These are phyloP conservation scores for Clonostachys chloroleuca DNA, from an alignment of 2,329 filamentous ascomycete genomes.

Conservation along the genomic window DNA sequence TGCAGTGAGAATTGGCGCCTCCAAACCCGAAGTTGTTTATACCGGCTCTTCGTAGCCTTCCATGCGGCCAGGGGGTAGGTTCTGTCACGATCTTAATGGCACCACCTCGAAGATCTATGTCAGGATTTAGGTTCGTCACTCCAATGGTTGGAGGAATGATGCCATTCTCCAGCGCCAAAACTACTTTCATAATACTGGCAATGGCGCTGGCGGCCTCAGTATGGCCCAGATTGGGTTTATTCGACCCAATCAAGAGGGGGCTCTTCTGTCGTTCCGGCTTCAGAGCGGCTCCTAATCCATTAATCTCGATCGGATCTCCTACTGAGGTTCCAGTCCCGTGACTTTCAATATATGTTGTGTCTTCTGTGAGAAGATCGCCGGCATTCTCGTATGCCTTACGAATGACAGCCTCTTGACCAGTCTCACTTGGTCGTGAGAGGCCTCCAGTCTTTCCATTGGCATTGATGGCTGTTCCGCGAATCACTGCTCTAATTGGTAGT, in stretches of 20 bases:
- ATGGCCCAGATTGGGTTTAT: conserved; percentile 17
- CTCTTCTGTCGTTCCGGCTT: conserved; percentile 1
- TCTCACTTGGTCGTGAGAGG: conserved; percentile 44
- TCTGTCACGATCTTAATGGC: conserved; percentile 6
- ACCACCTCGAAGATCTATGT: conserved; percentile 10
- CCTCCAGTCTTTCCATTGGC: conserved; percentile 43
- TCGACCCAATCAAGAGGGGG: conserved; percentile 29
- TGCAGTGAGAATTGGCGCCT: conserved; percentile 34
- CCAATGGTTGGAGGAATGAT: conserved; percentile 16
- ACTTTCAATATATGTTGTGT: conserved; percentile 19
- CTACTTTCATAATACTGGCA: conserved; percentile 16
- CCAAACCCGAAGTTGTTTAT: conserved; percentile 33
- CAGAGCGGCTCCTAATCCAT: conserved; percentile 18
- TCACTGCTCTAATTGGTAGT: conserved; percentile 43
- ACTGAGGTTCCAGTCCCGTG: conserved; percentile 21
- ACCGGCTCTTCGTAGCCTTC: conserved; percentile 5
- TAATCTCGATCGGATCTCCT: conserved; percentile 18
- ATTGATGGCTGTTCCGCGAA: conserved; percentile 41
- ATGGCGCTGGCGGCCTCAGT: conserved; percentile 17
- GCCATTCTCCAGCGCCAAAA: conserved; percentile 15
- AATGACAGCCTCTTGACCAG: conserved; percentile 31
- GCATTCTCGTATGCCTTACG: conserved; percentile 13
- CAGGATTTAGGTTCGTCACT: conserved; percentile 14
- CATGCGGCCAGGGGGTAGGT: conserved; percentile 5
- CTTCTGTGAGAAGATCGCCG: conserved; percentile 12